Conservation (phyloP, 2,329 filamentous ascomycete genomes). For the Beauveria varroae region DNA sequence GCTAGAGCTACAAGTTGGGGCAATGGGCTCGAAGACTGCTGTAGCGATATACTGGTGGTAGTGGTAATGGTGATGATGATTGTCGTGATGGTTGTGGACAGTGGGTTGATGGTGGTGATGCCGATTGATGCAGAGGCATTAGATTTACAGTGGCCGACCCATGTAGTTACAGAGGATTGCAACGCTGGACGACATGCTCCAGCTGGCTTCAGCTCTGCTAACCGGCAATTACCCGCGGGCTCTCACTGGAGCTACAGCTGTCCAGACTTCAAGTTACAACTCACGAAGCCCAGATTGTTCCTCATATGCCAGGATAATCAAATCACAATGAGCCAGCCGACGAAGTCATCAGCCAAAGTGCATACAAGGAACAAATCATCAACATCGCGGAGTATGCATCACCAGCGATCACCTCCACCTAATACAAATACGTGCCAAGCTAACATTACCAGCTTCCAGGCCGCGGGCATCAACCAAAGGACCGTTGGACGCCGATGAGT, state of each 20-base stretch:
- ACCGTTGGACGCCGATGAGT: constrained; percentile 72
- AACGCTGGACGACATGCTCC: background rate
- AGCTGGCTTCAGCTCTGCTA: background rate
- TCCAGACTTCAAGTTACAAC: background rate
- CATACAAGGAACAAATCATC: constrained; percentile 31
- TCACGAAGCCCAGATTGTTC: background rate
- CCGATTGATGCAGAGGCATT: background rate
- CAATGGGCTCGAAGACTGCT: background rate
- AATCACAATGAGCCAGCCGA: constrained; percentile 22
- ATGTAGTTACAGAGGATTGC: background rate
- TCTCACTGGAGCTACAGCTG: background rate
- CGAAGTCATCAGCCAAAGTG: constrained; percentile 22
- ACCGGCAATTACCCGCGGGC: background rate
- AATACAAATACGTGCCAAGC: constrained; percentile 1
- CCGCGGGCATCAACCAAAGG: constrained; percentile 68
- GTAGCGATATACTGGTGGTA: background rate
- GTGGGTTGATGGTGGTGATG: background rate
- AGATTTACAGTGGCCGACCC: background rate
- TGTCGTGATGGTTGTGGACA: background rate
- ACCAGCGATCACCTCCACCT: background rate
- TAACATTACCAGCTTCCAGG: constrained; percentile 38
- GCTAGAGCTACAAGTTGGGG: background rate
- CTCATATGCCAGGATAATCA: background rate
- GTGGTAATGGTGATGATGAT: background rate
- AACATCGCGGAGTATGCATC: constrained; percentile 25